Evolutionary conservation across 2,329 filamentous ascomycete species (phyloP).

Genomic region (Cladophialophora psammophila): DNA sequence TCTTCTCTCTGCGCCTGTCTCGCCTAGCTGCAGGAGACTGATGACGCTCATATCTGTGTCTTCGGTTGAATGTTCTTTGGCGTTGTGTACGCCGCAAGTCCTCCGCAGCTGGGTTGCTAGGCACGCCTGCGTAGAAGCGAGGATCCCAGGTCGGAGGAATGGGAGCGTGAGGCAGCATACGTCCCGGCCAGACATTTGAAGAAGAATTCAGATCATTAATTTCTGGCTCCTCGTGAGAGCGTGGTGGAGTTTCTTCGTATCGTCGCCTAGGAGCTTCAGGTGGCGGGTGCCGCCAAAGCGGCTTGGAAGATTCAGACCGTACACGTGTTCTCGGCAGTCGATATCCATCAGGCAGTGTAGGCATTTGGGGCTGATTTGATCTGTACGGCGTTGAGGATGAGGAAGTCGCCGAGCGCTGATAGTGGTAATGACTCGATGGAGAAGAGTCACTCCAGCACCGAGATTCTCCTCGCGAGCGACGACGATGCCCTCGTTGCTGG

Average conservation of each 20-base stretch:
- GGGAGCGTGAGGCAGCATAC: constrained; percentile 3
- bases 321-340: neutral
- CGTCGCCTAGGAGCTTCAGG: neutral
- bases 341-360: neutral
- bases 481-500: neutral
- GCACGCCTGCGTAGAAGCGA: constrained; percentile 15
- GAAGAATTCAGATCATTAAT: neutral
- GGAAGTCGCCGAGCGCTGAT: neutral
- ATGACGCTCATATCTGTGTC: neutral
- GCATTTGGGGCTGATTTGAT: neutral
- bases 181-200: neutral
- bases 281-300: neutral
- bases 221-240: neutral
- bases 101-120: neutral
- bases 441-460: neutral
- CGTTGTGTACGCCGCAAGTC: neutral
- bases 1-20: neutral
- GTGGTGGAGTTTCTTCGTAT: neutral
- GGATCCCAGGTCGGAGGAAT: constrained; percentile 17
- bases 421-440: neutral
- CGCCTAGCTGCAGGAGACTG: neutral
- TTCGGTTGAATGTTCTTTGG: neutral
- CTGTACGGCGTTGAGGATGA: neutral
- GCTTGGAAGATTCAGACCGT: neutral
- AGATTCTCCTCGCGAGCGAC: neutral